These are phyloP conservation scores for Pelargonium nanum DNA, from an alignment of 345 rosid species.

Conservation along the genomic window DNA sequence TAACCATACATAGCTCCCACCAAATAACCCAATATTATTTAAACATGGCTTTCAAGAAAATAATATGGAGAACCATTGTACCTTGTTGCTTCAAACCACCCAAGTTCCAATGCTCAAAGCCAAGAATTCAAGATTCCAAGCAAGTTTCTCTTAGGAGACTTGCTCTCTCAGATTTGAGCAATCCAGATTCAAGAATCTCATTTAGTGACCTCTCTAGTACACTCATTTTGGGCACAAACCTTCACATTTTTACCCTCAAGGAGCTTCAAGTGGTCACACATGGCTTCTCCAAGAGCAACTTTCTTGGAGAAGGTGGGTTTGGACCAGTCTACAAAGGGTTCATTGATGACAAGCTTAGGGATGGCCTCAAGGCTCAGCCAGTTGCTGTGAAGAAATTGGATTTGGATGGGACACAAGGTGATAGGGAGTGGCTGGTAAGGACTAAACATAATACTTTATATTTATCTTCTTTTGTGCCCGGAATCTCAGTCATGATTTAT, in stretches of 20 bases:
- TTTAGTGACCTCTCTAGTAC: slow-evolving; percentile 29
- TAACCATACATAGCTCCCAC: neutral
- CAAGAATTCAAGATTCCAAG: slow-evolving; percentile 10
- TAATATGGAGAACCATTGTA: slow-evolving; percentile 17
- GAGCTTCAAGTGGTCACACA: slow-evolving; percentile 33
- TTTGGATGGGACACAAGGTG: slow-evolving; percentile 55
- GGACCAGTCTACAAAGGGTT: slow-evolving; percentile 57
- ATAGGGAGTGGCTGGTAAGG: slow-evolving; percentile 62
- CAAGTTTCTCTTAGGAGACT: slow-evolving; percentile 24
- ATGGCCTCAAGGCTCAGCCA: slow-evolving; percentile 39
- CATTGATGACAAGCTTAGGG: slow-evolving; percentile 33
- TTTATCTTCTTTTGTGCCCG: too few species aligned
- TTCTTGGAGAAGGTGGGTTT: slow-evolving; percentile 59
- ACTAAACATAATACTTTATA: neutral
- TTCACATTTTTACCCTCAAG: slow-evolving; percentile 39
- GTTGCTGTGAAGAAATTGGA: slow-evolving; percentile 56
- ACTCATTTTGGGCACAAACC: slow-evolving; percentile 23
- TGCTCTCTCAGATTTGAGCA: slow-evolving; percentile 40
- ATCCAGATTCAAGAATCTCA: slow-evolving; percentile 24
- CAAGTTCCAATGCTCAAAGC: neutral
- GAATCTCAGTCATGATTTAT: too few species aligned
- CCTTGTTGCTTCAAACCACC: slow-evolving; percentile 18
- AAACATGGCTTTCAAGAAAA: slow-evolving; percentile 21
- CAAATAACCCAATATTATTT: neutral
- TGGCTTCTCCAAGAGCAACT: slow-evolving; percentile 30